Base-by-base conservation (phyloP, 371 early-diverging fungal genomes). In the Funneliformis caledonium region DNA sequence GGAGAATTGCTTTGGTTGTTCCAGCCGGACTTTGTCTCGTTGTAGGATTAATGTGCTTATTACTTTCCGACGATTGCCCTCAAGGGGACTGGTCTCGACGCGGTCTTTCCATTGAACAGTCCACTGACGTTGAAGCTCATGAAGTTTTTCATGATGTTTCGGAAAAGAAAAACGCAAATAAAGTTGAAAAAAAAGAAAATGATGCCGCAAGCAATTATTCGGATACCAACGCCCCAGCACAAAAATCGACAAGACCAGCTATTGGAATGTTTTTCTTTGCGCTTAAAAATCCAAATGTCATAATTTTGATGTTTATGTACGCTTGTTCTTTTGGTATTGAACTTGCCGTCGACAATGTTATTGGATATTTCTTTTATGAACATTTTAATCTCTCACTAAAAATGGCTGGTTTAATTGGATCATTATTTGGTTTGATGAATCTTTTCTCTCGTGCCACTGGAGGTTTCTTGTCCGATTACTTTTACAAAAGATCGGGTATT, bases 311-410 rank as follows among this genome's bases (percentile, higher is more conserved):
- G 82, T 37, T 88, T 43, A 86, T 85, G 69, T 92, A 92, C 76
- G 91, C 91, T 31, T 91, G 90, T 82, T 87, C 85, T 16, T 92
- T 92, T 83, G 92, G 92, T 8, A 84, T 89, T n/a, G 92, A 92
- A 82, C 83, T 92, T 47, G 85, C 90, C n/a, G 86, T 92, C 8
- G 92, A 92, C 82, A 87, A 87, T 60, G 84, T 88, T 65, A 85
- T 92, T 72, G 89, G 83, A 16, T 81, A 72, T 14, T 91, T 87
- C 81, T 86, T 88, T 64, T 73, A 82, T 19, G 64, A 45, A 16
- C 78, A 83, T 37, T 90, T 87, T 56, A 37, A 52, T 0, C 82
- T 89, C n/a, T 81, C 83, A 59, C 89, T 86, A 68, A 83, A 85
- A 2, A 85, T 84, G 7, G 88, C 88, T 2, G 86, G 89, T 43